A percentile compares a stretch with the other conserved stretches of the same genome.
Conservation (phyloP, 2,329 filamentous ascomycete species). For the Amylocarpus encephaloides region DNA sequence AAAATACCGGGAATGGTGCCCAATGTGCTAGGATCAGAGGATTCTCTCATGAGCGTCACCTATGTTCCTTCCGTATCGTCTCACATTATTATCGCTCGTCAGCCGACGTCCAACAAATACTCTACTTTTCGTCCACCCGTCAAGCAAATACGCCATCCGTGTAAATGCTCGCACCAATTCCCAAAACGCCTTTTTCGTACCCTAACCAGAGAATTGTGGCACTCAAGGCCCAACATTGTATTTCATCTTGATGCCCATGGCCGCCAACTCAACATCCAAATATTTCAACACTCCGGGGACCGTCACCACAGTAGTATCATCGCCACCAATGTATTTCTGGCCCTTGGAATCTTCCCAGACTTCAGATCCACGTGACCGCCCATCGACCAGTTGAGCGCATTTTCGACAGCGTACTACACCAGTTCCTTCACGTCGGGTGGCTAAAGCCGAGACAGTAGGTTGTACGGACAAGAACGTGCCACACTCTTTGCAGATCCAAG, state of each 20-base stretch:
- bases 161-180: background rate
- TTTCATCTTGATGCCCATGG: slow-evolving; percentile 94
- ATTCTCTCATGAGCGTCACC: too few relatives aligned
- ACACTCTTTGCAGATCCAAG: slow-evolving; percentile 84
- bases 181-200: background rate
- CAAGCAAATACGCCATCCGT: background rate
- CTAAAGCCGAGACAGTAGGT: slow-evolving; percentile 63
- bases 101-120: too few relatives aligned
- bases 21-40: too few relatives aligned
- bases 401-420: slow-evolving; percentile 71
- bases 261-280: slow-evolving; percentile 88
- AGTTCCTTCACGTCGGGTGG: slow-evolving; percentile 58
- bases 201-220: background rate
- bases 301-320: slow-evolving; percentile 84
- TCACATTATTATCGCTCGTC: too few relatives aligned
- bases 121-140: too few relatives aligned
- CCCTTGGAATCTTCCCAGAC: slow-evolving; percentile 93
- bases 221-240: slow-evolving; percentile 59
- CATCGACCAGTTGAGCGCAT: slow-evolving; percentile 51
- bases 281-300: slow-evolving; percentile 90
- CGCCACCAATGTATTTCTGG: slow-evolving; percentile 76
- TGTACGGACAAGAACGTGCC: slow-evolving; percentile 88
- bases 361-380: slow-evolving; percentile 51
- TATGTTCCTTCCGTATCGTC: too few relatives aligned
- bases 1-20: too few relatives aligned